Evolutionary conservation across 352 stramenopile species (phyloP), one percentile per base, ranked within the genome.

Genomic region (Pythium aquatile): DNA sequence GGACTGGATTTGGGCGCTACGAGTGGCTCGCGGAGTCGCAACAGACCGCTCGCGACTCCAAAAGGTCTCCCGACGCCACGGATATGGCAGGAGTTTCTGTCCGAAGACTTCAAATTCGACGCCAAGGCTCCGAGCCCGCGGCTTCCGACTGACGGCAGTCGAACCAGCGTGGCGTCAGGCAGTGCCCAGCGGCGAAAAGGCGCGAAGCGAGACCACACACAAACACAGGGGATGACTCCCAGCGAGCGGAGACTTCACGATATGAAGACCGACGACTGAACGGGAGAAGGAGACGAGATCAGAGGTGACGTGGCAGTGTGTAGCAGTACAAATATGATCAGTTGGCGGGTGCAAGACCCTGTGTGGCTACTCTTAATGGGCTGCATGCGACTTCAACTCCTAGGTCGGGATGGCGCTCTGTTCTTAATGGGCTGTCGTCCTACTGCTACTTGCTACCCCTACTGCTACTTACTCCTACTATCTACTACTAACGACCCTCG

Each of bases 21-120:
- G 48, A 56, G 67, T n/a, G 63, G 54, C 5, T 59, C 69, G 16
- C 63, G 65, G 29, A 55, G 66, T 16, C 55, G 63, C 5, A 55
- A 28, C 56, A 75, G 68, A 24, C 66, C 28, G 48, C 59, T 61
- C 40, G 57, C 59, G 33, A 78, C 59, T 30, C 66, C 67, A 16
- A 46, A 65, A 13, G 55, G 68, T 0, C 37, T 47, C 59, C 5
- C 72, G 20, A 89, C 79, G 48, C 78, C 81, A 5, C 70, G 74
- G 54, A 81, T 89, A 80, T 87, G 79, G 78, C 76, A 83, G 30
- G 84, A 93, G 26, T 87, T 90, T 44, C 74, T 91, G n/a, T 76
- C 74, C 8, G 81, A 88, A 24, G 77, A 87, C 59, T 89, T 91
- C 64, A 90, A 83, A 68, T 79, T 87, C 52, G 78, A 87, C 33